These are phyloP conservation scores for Syzygium aqueum DNA, from an alignment of 345 rosid species.

Conservation along the genomic window DNA sequence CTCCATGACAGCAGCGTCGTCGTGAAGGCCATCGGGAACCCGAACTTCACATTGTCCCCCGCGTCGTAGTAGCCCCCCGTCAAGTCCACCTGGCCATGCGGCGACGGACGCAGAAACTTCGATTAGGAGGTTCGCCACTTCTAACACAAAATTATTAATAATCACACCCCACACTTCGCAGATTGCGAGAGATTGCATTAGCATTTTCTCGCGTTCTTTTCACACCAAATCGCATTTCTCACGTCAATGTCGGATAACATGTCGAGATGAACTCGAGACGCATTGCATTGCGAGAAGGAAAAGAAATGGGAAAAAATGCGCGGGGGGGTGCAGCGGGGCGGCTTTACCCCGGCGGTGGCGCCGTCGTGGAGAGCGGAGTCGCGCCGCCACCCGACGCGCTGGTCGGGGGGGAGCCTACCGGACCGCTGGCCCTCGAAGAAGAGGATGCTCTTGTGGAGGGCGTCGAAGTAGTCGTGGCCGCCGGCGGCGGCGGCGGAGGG, in stretches of 20 bases:
- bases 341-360: conserved; percentile 34
- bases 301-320: background rate
- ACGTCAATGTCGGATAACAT: background rate
- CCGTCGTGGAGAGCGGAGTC: conserved; percentile 93
- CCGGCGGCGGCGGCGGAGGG: conserved; percentile 12
- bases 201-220: background rate
- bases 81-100: conserved; percentile 47
- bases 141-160: too few relatives aligned
- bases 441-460: conserved; percentile 79
- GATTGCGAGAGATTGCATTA: background rate
- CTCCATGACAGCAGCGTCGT: conserved; percentile 91
- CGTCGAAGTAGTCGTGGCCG: conserved; percentile 62
- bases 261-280: background rate
- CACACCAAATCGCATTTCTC: background rate
- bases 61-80: conserved; percentile 97
- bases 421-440: conserved; percentile 98
- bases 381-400: conserved; percentile 71
- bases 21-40: conserved; percentile 96
- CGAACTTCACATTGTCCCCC: conserved; percentile 91
- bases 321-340: conserved; percentile 3
- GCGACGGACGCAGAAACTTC: background rate
- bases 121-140: background rate
- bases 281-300: background rate
- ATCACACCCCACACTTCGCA: background rate
- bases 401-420: conserved; percentile 69